Base-by-base conservation (phyloP, 148 eudicot species). In the Euryodendron excelsum region DNA sequence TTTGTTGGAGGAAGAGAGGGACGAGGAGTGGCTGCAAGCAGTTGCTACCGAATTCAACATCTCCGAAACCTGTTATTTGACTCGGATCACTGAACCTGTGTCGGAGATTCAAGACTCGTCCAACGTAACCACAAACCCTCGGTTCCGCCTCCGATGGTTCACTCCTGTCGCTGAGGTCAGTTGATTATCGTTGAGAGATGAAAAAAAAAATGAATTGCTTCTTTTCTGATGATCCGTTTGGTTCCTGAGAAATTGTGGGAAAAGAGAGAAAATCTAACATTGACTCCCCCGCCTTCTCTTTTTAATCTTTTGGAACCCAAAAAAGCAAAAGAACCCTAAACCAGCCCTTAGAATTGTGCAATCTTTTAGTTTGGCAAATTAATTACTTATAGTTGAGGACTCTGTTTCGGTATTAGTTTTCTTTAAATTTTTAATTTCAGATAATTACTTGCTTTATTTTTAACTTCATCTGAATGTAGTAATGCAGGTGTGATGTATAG, bases 141-240 rank as follows among this genome's bases (percentile, higher is more conserved):
- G 91, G 81, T 93, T 91, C 62, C 79, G 72, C 11, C 97, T 91
- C 73, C 88, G 93, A 21, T 93, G 94, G 93, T 89, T 93, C 89
- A 89, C 94, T 76, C 93, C 97, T 62, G 85, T 86, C 59, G 82
- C 83, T 31, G 97, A 92, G 93, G 97, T 90, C 44, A 27, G 47
- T 28, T 4, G 44, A 39, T 3, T 4, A 39, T 39, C 7, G 44
- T n/a, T n/a, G n/a, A n/a, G n/a, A n/a, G n/a, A n/a, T n/a, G n/a
- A n/a, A n/a, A n/a, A 39, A 39, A 39, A 39, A 39, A 39, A 4
- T 80, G 44, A 39, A 39, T 8, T 39, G 44, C 7, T 39, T 39
- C 44, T 39, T 39, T 39, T 39, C 44, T 39, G 15, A 48, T 48
- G 52, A 8, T 48, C 52, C 52, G 52, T 48, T 48, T 9, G 52